These are phyloP conservation scores for Flaveria trinervia DNA, from an alignment of 129 eudicot genomes.

Conservation along the genomic window DNA sequence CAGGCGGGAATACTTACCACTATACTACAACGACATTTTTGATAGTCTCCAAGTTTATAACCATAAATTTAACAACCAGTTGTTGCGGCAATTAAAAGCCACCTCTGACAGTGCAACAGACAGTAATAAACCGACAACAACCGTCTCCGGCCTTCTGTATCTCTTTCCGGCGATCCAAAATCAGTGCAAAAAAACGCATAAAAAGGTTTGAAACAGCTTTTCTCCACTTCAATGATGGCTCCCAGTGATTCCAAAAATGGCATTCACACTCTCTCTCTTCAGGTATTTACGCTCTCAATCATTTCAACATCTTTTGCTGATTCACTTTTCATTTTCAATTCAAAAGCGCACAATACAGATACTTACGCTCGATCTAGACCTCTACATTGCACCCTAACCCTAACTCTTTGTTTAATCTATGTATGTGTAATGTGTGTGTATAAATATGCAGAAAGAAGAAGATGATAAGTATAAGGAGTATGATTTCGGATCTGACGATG, in stretches of 20 bases:
- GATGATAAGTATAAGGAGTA: slow-evolving; percentile 54
- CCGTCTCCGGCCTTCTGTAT: slow-evolving; percentile 27
- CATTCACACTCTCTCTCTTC: slow-evolving; percentile 37
- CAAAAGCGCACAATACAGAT: neutral
- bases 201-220: slow-evolving; percentile 20
- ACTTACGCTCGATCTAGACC: slow-evolving; percentile 40
- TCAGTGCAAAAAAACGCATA: neutral
- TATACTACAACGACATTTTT: slow-evolving; percentile 79
- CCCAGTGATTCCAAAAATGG: slow-evolving; percentile 37
- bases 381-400: slow-evolving; percentile 27
- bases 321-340: slow-evolving; percentile 23
- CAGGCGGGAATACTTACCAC: slow-evolving; percentile 96
- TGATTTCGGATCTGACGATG: slow-evolving; percentile 66
- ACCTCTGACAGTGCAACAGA: neutral
- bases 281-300: slow-evolving; percentile 39
- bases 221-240: slow-evolving; percentile 39
- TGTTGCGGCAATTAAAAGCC: too few relatives aligned
- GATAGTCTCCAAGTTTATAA: too few relatives aligned
- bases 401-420: neutral
- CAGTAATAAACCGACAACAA: slow-evolving; percentile 30
- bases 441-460: slow-evolving; percentile 71
- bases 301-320: slow-evolving; percentile 23
- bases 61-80: too few relatives aligned
- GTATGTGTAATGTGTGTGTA: slow-evolving; percentile 25
- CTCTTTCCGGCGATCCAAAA: slow-evolving; percentile 17